These are phyloP conservation scores for Wickerhamiella azymoides DNA, from an alignment of 805 yeast species.

Conservation along the genomic window DNA sequence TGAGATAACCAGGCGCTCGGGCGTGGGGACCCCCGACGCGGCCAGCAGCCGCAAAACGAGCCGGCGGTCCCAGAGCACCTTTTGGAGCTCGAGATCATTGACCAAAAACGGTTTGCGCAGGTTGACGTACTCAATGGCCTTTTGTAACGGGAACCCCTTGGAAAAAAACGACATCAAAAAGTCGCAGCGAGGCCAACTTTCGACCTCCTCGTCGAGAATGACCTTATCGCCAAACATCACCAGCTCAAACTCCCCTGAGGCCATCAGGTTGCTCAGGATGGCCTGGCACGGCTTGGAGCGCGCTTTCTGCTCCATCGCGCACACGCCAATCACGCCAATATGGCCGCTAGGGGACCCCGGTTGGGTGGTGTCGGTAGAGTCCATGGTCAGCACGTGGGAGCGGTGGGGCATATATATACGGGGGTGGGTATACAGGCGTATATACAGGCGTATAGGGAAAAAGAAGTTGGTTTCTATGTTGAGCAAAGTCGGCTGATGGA, in stretches of 20 bases:
- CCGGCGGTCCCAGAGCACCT: slow-evolving; percentile 94
- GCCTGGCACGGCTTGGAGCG: slow-evolving; percentile 90
- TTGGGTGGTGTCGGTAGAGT: neutral
- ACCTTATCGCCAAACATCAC: slow-evolving; percentile 96
- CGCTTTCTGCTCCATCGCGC: slow-evolving; percentile 98
- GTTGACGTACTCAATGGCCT: slow-evolving; percentile 82
- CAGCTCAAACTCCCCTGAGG: slow-evolving; percentile 90
- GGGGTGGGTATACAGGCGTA: too few relatives aligned
- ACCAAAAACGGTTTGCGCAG: slow-evolving; percentile 79
- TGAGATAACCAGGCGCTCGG: slow-evolving; percentile 72
- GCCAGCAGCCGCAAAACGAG: slow-evolving; percentile 67
- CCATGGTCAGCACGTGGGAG: slow-evolving; percentile 1
- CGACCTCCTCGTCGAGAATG: slow-evolving; percentile 79
- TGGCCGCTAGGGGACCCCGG: slow-evolving; percentile 7
- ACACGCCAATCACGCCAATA: slow-evolving; percentile 88
- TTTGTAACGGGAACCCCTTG: slow-evolving; percentile 91
- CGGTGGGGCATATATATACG: neutral
- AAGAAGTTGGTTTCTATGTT: too few relatives aligned
- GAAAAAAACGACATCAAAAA: slow-evolving; percentile 86
- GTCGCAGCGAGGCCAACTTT: slow-evolving; percentile 99
- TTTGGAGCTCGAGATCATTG: slow-evolving; percentile 83
- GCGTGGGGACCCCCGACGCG: slow-evolving; percentile 78
- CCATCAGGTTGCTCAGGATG: slow-evolving; percentile 74
- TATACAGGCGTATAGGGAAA: too few relatives aligned
- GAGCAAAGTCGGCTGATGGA: too few relatives aligned